Percentiles rank a stretch among this genome's conserved stretches.
Conservation (phyloP, 495 filamentous ascomycete species). For the Xylaria intraflava region DNA sequence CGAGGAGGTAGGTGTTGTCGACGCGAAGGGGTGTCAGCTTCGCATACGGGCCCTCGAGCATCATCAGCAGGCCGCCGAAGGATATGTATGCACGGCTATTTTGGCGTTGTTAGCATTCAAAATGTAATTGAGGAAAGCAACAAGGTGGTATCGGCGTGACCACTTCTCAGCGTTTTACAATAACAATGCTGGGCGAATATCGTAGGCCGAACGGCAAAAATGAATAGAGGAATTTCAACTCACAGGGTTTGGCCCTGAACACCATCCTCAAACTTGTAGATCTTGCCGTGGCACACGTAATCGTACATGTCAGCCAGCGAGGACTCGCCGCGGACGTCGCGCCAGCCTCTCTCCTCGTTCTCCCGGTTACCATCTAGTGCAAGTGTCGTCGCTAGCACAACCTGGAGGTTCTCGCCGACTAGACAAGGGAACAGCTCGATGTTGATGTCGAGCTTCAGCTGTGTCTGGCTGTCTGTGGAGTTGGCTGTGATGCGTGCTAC, state of each 20-base stretch:
- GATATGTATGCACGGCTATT: conserved; percentile 82
- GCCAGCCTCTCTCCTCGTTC: conserved; percentile 59
- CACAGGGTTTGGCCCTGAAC: conserved; percentile 75
- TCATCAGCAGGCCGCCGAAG: conserved; percentile 85
- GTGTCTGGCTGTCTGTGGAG: conserved; percentile 61
- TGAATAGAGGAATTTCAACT: conserved; percentile 27
- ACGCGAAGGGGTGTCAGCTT: conserved; percentile 84
- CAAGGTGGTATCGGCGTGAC: not conserved
- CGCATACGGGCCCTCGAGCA: conserved; percentile 89
- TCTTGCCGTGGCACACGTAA: conserved; percentile 96
- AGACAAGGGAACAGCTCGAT: conserved; percentile 77
- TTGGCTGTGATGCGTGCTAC: conserved; percentile 72
- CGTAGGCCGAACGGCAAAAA: not conserved
- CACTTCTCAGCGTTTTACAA: not conserved
- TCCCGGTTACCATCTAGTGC: conserved; percentile 75
- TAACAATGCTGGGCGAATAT: not conserved
- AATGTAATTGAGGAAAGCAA: not conserved
- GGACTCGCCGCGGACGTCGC: conserved; percentile 65
- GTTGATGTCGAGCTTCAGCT: conserved; percentile 88
- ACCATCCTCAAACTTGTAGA: conserved; percentile 93
- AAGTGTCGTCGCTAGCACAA: conserved; percentile 77
- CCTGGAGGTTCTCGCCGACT: conserved; percentile 63
- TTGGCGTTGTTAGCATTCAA: conserved; percentile 15
- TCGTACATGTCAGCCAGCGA: conserved; percentile 88
- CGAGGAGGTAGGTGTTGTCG: conserved; percentile 86